Base-by-base conservation (phyloP, 768 basidiomycete genomes). In the Psilocybe sp. region DNA sequence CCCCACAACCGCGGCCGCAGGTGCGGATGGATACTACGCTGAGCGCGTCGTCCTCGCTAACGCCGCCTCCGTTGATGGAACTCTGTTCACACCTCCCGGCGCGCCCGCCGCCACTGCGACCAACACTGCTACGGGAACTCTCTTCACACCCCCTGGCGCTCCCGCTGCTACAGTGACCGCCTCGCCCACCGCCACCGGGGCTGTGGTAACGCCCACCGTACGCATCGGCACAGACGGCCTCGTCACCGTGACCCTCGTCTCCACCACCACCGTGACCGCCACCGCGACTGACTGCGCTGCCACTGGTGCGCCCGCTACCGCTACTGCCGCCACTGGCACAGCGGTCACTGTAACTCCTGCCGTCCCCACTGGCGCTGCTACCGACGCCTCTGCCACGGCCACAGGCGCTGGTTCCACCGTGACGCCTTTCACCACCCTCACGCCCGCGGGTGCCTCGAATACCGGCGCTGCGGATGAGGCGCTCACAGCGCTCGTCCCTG, bases 181-280 rank as follows among this genome's bases (percentile, higher is more conserved):
- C 7, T 37, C 52, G 34, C 46, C 41, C 9, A 34, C 61, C 20
- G 51, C 46, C 35, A 36, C 44, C 23, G 42, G 58, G 32, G 50
- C 59, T 18, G 49, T 56, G 12, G 52, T 58, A 7, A 62, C 61
- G 5, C 56, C 65, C 41, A 65, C 66, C 11, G 55, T 67, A 7
- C 61, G 60, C 12, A 63, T 69, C 43, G 67, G 70, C 6, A 49
- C 60, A 3, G 60, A 71, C 46, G 69, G 69, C 9, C 58, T 66
- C 37, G 65, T 63, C 46, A 74, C 70, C 35, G 67, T 71, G 28
- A 70, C 71, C 11, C 57, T 71, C 35, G 54, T 67, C 20, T 62
- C 66, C 18, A 67, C 68, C 5, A 16, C 47, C 31, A 46, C 44
- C 12, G 64, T 66, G 46, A 61, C 67, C 15, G 65, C 65, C 11